Base-by-base conservation (phyloP, 129 eudicot species). In the Tagetes erecta region DNA sequence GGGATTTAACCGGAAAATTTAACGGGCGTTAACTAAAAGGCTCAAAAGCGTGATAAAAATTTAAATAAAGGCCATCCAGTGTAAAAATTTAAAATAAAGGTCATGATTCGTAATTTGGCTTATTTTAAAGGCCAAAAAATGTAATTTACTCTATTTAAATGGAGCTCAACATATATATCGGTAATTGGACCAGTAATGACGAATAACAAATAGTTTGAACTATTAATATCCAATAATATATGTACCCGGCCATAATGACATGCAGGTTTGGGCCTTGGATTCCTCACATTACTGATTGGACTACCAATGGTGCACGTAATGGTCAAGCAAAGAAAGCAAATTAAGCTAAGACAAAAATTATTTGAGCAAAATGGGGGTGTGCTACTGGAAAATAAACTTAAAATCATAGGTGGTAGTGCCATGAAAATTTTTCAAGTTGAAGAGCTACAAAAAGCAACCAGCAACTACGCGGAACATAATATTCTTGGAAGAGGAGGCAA, bases 321-420 rank as follows among this genome's bases (percentile, higher is more conserved):
- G 52, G 39, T 71, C 73, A 81, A 83, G 73, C 84, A 79, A 73
- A 47, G 83, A 40, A 81, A 75, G 63, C 47, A 71, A 2, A 27
- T 73, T 8, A 76, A 79, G 56, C 73, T 68, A 4, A 72, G 85
- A 31, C 84, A 88, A 57, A 74, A 70, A 30, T 71, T 80, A 31
- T 86, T 86, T 57, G 71, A 78, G 44, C 85, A 83, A 81, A 86
- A 81, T 56, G 91, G 95, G 0, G 95, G 85, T 8, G 33, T 76
- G 11, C 10, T 88, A 2, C 33, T 58, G 39, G 64, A 58, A 58
- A n/a, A 31, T 8, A 58, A 58, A 58, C 64, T 58, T 8, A 58
- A 31, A 58, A 58, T 1, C 14, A 3, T 39, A 31, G n/a, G 64
- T 34, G n/a, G 64, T 30, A 6, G 71, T 67, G 33, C 12, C 6